phyloP scores from a whole-genome alignment of 2,329 filamentous ascomycete genomes.

The Cladosporium sp. region DNA sequence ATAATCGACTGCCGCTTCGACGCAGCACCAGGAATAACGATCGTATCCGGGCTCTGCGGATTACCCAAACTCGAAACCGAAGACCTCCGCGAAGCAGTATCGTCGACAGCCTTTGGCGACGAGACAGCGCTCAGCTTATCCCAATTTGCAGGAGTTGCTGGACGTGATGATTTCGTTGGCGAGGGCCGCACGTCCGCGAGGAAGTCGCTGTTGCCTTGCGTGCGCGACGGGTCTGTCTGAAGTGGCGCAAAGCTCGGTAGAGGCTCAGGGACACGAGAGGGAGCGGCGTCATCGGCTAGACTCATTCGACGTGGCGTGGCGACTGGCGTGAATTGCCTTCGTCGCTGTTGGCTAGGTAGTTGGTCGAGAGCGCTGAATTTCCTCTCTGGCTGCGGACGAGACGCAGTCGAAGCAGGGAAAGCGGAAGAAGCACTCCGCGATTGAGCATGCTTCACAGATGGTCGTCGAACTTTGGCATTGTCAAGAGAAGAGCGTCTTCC shows the following conservation, averaged over 20 bases:
- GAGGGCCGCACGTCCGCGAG: neutral
- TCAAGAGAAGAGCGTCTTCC: neutral
- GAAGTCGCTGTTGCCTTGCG: neutral
- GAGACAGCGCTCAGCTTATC: conserved; percentile 28
- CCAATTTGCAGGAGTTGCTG: conserved; percentile 15
- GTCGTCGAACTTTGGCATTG: neutral
- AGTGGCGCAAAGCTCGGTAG: neutral
- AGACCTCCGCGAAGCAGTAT: conserved; percentile 24
- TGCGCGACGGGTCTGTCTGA: neutral
- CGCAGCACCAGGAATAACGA: neutral
- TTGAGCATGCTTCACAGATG: neutral
- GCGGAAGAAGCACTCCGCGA: neutral
- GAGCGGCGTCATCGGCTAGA: neutral
- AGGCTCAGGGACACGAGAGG: neutral
- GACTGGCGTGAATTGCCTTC: neutral
- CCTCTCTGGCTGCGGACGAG: conserved; percentile 25
- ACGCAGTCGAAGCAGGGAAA: neutral
- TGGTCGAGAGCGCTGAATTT: conserved; percentile 29
- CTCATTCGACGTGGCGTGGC: conserved; percentile 4
- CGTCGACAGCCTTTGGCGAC: conserved; percentile 23
- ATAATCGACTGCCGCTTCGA: conserved; percentile 1
- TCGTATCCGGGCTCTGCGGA: conserved; percentile 2
- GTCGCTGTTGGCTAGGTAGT: conserved; percentile 28
- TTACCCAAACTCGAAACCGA: conserved; percentile 32
- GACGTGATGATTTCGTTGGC: conserved; percentile 1